Conservation (phyloP, 306 rosid species). For the Trifolium dubium region DNA sequence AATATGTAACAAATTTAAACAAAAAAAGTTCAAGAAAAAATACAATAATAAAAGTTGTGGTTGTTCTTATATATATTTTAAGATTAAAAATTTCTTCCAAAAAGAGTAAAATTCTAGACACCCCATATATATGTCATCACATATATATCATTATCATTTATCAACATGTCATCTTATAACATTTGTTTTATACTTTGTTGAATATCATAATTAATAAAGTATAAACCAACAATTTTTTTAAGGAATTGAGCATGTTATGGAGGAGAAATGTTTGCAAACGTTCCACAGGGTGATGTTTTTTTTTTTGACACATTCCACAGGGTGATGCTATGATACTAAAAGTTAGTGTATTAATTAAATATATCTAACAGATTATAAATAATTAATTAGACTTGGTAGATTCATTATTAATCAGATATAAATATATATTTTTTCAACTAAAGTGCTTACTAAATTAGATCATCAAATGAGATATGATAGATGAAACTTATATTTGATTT, state of each 20-base stretch:
- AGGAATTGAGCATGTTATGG: slow-evolving; percentile 49
- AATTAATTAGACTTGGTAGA: background rate
- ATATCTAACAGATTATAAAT: background rate
- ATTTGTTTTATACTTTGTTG: background rate
- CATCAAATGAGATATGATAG: too few species aligned
- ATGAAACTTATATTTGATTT: too few species aligned
- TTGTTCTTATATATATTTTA: too few species aligned
- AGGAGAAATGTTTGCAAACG: slow-evolving; percentile 45
- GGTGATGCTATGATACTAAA: slow-evolving; percentile 46
- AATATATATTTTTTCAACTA: background rate
- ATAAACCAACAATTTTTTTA: background rate
- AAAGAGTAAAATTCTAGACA: too few species aligned
- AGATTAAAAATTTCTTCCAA: too few species aligned
- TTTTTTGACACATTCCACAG: too few species aligned
- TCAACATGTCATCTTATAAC: background rate
- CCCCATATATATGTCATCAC: too few species aligned
- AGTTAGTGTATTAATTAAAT: slow-evolving; percentile 13
- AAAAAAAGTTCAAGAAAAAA: too few species aligned
- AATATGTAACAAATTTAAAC: too few species aligned
- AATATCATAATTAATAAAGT: background rate
- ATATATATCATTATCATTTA: background rate
- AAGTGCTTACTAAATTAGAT: background rate
- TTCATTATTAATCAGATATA: background rate
- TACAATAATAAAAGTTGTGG: too few species aligned
- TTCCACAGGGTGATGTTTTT: too few species aligned